Conservation (phyloP, 306 rosid species). For the Pueraria montana region DNA sequence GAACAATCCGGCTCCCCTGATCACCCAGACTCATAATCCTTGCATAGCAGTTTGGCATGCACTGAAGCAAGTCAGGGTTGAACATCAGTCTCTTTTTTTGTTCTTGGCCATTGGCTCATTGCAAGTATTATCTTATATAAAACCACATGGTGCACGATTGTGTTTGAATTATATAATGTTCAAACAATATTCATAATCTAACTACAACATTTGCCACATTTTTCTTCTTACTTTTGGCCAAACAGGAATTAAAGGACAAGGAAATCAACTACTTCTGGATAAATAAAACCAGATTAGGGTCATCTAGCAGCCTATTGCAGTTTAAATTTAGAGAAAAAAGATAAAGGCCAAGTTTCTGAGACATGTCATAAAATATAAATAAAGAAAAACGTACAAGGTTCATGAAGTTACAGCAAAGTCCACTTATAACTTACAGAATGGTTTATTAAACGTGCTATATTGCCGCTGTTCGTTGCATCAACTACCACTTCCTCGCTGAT, state of each 20-base stretch:
- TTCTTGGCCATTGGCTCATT: background rate
- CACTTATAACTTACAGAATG: constrained; percentile 79
- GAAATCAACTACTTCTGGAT: background rate
- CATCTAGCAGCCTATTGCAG: background rate
- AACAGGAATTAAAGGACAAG: constrained; percentile 8
- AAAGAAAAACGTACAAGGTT: background rate
- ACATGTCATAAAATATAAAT: constrained; percentile 9
- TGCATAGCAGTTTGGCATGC: constrained; percentile 97
- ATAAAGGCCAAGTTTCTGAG: background rate
- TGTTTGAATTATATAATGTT: constrained; percentile 7
- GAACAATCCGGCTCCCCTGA: constrained; percentile 85
- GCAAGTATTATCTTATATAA: constrained; percentile 36
- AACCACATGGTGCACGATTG: constrained; percentile 37
- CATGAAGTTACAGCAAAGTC: background rate
- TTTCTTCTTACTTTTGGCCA: constrained; percentile 13
- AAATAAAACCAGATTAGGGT: background rate
- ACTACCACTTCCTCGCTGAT: constrained; percentile 93
- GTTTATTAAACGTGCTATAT: constrained; percentile 93
- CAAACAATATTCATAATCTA: constrained; percentile 12
- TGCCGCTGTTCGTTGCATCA: constrained; percentile 87
- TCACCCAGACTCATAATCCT: constrained; percentile 87
- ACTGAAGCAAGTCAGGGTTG: constrained; percentile 65
- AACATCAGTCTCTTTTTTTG: constrained; percentile 36
- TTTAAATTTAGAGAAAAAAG: background rate
- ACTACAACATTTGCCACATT: constrained; percentile 25